Conservation (phyloP, 225 moss, liverwort and hornwort species). For the Physcomitrellopsis africana region DNA sequence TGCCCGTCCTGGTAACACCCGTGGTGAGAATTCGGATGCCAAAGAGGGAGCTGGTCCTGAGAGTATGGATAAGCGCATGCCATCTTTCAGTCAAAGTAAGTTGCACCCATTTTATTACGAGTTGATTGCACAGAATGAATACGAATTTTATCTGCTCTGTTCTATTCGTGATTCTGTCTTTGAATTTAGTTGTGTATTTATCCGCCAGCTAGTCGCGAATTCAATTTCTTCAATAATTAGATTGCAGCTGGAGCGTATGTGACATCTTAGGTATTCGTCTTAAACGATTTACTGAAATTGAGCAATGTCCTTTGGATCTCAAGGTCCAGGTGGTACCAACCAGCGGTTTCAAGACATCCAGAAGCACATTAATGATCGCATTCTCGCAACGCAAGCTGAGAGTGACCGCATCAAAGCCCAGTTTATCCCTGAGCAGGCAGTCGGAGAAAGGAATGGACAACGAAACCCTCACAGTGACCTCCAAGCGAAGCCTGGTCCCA, state of each 20-base stretch:
- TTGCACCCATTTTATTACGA: neutral
- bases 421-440: conserved; percentile 39
- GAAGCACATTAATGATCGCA: conserved; percentile 58
- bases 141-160: too few species aligned
- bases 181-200: too few species aligned
- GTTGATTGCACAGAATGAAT: too few species aligned
- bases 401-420: conserved; percentile 48
- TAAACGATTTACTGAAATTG: too few species aligned
- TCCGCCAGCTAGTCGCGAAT: too few species aligned
- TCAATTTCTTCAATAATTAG: too few species aligned
- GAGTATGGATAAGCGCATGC: conserved; percentile 27
- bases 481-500: conserved; percentile 22
- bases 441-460: conserved; percentile 23
- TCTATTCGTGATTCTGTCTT: too few species aligned
- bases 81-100: conserved; percentile 38
- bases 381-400: conserved; percentile 51
- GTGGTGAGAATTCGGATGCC: conserved; percentile 36
- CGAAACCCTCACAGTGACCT: conserved; percentile 24
- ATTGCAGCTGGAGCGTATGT: too few species aligned
- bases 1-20: neutral
- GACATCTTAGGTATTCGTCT: too few species aligned
- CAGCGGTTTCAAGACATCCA: conserved; percentile 59
- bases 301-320: neutral
- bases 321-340: conserved; percentile 42
- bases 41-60: conserved; percentile 37